Percentiles rank a stretch among this genome's conserved stretches.
These are phyloP conservation scores for Bathelium albidoporum DNA, from an alignment of 495 filamentous ascomycete species.

Conservation along the genomic window DNA sequence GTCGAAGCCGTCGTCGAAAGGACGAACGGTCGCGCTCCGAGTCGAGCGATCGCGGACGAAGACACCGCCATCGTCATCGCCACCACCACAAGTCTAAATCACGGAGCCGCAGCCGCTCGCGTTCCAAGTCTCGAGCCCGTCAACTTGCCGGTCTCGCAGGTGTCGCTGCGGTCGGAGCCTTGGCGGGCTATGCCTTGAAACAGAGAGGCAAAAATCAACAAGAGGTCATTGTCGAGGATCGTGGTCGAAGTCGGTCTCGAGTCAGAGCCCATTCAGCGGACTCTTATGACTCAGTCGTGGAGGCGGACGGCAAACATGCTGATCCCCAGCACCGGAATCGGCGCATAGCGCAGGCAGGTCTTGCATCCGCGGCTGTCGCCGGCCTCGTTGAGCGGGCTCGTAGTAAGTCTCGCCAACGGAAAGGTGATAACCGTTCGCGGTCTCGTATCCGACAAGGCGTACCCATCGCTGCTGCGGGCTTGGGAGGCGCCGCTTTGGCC, in stretches of 20 bases:
- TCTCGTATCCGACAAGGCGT: conserved; percentile 50
- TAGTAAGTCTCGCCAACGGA: conserved; percentile 56
- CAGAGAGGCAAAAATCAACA: conserved; percentile 50
- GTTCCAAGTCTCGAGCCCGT: conserved; percentile 35
- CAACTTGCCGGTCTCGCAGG: conserved; percentile 64
- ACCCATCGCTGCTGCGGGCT: conserved; percentile 62
- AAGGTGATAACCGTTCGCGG: conserved; percentile 44
- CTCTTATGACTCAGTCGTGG: not conserved
- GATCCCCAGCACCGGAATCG: conserved; percentile 54
- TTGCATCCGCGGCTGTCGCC: conserved; percentile 67
- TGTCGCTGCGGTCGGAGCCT: conserved; percentile 71
- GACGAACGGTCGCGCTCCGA: conserved; percentile 15
- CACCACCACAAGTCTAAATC: conserved; percentile 17
- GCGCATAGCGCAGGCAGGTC: conserved; percentile 64
- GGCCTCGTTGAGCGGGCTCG: conserved; percentile 65
- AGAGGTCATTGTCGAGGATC: conserved; percentile 42
- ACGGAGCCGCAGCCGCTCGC: conserved; percentile 42
- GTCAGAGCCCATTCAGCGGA: not conserved
- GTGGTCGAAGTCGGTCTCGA: conserved; percentile 58
- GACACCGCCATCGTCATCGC: conserved; percentile 8
- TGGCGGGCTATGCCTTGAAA: conserved; percentile 63
- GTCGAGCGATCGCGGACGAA: conserved; percentile 7
- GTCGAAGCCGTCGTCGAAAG: conserved; percentile 38
- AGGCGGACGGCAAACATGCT: conserved; percentile 34
- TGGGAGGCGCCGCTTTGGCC: conserved; percentile 68